A percentile compares a stretch with the other conserved stretches of the same genome.
Evolutionary conservation across 208 protist genomes (phyloP).

Genomic region (Endotrypanum monterogeii): DNA sequence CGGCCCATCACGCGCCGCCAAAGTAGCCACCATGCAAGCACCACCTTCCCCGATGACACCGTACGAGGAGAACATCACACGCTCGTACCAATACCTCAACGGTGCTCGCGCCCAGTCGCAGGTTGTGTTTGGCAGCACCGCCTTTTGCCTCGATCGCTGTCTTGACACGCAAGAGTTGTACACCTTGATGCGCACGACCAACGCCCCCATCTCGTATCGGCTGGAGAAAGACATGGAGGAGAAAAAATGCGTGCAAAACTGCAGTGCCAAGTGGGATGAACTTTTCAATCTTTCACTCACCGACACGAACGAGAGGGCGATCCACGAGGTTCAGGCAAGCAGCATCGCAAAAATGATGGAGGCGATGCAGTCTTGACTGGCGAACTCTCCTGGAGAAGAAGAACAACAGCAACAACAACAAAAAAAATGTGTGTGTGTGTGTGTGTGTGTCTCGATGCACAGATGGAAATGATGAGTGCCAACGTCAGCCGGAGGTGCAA

Average conservation of each 20-base stretch:
- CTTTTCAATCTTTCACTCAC: conserved; percentile 44
- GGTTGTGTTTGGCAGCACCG: conserved; percentile 51
- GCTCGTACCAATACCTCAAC: conserved; percentile 67
- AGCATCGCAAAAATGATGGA: conserved; percentile 61
- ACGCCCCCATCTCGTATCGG: conserved; percentile 81
- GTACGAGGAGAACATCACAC: conserved; percentile 72
- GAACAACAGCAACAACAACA: neutral
- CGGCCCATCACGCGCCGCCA: neutral
- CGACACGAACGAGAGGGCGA: conserved; percentile 56
- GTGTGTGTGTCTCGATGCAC: neutral
- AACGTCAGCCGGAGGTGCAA: no score
- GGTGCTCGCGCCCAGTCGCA: conserved; percentile 53
- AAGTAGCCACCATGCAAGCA: conserved; percentile 44
- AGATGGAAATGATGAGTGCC: no score
- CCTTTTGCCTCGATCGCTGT: conserved; percentile 80
- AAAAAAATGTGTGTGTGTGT: neutral
- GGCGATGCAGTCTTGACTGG: conserved; percentile 52
- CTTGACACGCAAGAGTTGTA: conserved; percentile 89
- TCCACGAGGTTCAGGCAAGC: conserved; percentile 57
- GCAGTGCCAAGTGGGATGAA: conserved; percentile 78
- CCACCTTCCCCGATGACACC: conserved; percentile 63
- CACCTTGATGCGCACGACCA: conserved; percentile 75
- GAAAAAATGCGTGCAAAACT: conserved; percentile 84
- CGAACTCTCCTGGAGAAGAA: neutral
- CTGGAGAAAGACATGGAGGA: conserved; percentile 80